Evolutionary conservation across 2,329 filamentous ascomycete genomes (phyloP), one percentile per base, ranked within the genome.

Genomic region (Decorospora gaudefroyi): DNA sequence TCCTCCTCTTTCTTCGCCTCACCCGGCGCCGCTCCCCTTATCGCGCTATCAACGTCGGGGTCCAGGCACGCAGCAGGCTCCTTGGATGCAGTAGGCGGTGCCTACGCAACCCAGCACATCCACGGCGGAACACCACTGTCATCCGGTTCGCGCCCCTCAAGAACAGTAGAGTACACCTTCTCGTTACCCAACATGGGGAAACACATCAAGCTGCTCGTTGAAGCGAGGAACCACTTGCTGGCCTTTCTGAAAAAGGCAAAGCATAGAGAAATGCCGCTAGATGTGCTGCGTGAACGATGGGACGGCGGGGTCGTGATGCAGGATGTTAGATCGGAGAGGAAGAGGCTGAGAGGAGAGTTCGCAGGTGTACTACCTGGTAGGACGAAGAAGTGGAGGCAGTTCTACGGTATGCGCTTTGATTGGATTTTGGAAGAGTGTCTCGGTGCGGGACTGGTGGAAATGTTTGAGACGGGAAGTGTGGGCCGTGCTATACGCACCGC

Each of bases 401-500:
- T 88, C 51, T 80, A 81, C 59, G 87, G 87, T 0, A 68, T 89
- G 48, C 72, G 78, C 29, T 90, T 89, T 67, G 79, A 85, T 46
- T 90, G 85, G 84, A 76, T 87, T 11, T 64, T 90, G 28, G 83
- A 80, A 27, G 86, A 90, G 66, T 86, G 85, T 29, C 76, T 88
- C 16, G 87, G 86, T 0, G 76, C 83, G 18, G 87, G 87, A 1
- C 62, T 85, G 11, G 78, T 90, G 3, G 87, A 91, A 68, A 71
- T 88, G 10, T 91, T 91, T 65, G 81, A 88, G 61, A 90, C 87
- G 9, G 77, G 84, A 10, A 86, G 82, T 57, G 85, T 90, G n/a
- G 87, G 87, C 1, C 76, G 79, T 47, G 87, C 82, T 8, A 78
- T 88, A 1, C 62, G 73, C 12, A 13, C 13, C 12, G 25, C 25